Percentiles rank a stretch among this genome's conserved stretches.
These are phyloP conservation scores for Candida gorgasii DNA, from an alignment of 805 yeast species.

Conservation along the genomic window DNA sequence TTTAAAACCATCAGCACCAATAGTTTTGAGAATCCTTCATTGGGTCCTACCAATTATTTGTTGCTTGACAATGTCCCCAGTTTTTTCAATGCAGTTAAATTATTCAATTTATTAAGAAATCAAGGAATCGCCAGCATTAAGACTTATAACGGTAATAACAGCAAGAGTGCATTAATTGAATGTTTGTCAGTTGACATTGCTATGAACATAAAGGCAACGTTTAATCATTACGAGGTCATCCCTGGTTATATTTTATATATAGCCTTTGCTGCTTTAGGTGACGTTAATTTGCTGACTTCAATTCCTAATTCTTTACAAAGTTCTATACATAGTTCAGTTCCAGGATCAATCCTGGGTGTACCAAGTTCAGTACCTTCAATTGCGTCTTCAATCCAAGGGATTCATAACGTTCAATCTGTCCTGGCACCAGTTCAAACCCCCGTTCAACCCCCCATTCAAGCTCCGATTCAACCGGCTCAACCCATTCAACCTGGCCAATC, in stretches of 20 bases:
- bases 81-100: constrained; percentile 53
- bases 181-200: constrained; percentile 74
- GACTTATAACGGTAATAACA: constrained; percentile 19
- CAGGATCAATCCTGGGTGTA: neutral
- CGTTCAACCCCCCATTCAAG: neutral
- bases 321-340: neutral
- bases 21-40: constrained; percentile 64
- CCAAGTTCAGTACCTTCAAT: neutral
- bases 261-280: constrained; percentile 66
- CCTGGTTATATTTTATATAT: constrained; percentile 77
- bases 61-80: constrained; percentile 82
- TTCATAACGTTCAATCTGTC: neutral
- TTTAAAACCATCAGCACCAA: constrained; percentile 63
- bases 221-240: constrained; percentile 80
- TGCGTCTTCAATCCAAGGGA: neutral
- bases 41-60: constrained; percentile 77
- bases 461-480: neutral
- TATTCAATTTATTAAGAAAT: constrained; percentile 25
- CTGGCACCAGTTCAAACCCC: neutral
- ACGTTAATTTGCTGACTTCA: too few species aligned
- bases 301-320: neutral
- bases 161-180: constrained; percentile 55
- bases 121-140: constrained; percentile 22
- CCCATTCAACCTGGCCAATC: too few species aligned
- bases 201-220: constrained; percentile 70